Evolutionary conservation across 2,329 filamentous ascomycete genomes (phyloP), one percentile per base, ranked within the genome.

Genomic region (Phialocephala sp.): DNA sequence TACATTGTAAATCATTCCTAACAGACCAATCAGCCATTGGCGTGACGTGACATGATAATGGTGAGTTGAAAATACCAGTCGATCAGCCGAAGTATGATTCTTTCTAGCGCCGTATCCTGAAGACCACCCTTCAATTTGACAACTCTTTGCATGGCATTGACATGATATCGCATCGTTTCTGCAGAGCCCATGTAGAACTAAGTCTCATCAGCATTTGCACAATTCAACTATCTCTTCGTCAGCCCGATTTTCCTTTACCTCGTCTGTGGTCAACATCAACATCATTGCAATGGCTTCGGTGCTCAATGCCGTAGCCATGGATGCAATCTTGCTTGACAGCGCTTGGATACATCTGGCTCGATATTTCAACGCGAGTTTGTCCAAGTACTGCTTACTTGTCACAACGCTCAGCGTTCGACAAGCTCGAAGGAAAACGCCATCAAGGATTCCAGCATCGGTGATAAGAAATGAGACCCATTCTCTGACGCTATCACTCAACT

Each of bases 1-100:
- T 50, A 24, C 45, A 50, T 20, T 50, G 45, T 50, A 50, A 3
- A n/a, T 50, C 45, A 14, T 50, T 50, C 45, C 45, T 50, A 24
- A 9, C 22, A n/a, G 2, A 50, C 45, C 12, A 9, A 2, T 50
- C n/a, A 50, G 45, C 6, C 3, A 32, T 32, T 32, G 12, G n/a
- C 4, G 8, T 50, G 4, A 50, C 1, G n/a, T 6, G 2, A 18
- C 15, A 2, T 24, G n/a, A 11, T 22, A 11, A 50, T 12, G 22
- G 1, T 5, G 45, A 24, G n/a, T 9, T 41, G 15, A 2, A 20
- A 6, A 20, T 24, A 50, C 45, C 45, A 50, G 2, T 50, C 45
- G 11, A 50, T 50, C 2, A 50, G 45, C 22, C 45, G 45, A 6
- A 50, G 22, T 22, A 50, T 22, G 12, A 50, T 24, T 50, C 45